These are phyloP conservation scores for Lecanicillium sp. DNA, from an alignment of 2,329 filamentous ascomycete genomes.

Conservation along the genomic window DNA sequence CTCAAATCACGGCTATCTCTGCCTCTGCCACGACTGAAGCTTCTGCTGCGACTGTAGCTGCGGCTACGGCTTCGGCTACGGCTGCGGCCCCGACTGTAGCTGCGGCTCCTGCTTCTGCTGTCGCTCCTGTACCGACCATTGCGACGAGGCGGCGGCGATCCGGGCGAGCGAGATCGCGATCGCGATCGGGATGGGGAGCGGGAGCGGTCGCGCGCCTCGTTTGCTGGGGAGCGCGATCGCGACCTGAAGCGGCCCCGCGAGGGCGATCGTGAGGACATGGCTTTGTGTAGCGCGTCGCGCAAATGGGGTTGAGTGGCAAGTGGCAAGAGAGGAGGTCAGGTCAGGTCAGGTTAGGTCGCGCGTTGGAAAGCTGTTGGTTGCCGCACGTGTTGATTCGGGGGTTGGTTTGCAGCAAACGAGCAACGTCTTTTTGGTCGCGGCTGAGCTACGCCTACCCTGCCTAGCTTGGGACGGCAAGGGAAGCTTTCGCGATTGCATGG, in stretches of 20 bases:
- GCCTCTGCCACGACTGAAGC: conserved; percentile 20
- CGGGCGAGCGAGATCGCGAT: conserved; percentile 3
- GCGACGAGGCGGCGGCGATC: conserved; percentile 11
- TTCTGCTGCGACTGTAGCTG: conserved; percentile 20
- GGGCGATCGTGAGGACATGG: conserved; percentile 14
- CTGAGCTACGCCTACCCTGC: no score
- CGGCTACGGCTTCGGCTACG: conserved; percentile 20
- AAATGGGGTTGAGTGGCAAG: not conserved
- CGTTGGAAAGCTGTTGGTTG: not conserved
- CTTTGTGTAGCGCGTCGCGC: not conserved
- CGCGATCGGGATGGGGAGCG: conserved; percentile 21
- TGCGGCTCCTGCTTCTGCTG: conserved; percentile 17
- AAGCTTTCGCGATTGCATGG: not conserved
- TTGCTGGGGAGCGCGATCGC: conserved; percentile 25
- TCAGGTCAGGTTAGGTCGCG: not conserved
- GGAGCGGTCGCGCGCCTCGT: conserved; percentile 1
- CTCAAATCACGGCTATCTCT: conserved; percentile 25
- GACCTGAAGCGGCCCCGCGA: conserved; percentile 25
- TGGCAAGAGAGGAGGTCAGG: not conserved
- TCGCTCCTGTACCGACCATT: conserved; percentile 17
- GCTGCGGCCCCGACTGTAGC: conserved; percentile 19
- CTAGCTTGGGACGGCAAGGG: no score
- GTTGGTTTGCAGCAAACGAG: no score
- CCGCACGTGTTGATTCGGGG: no score
- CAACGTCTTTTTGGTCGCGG: no score